These are phyloP conservation scores for Biscogniauxia marginata DNA, from an alignment of 2,329 filamentous ascomycete genomes.

Conservation along the genomic window DNA sequence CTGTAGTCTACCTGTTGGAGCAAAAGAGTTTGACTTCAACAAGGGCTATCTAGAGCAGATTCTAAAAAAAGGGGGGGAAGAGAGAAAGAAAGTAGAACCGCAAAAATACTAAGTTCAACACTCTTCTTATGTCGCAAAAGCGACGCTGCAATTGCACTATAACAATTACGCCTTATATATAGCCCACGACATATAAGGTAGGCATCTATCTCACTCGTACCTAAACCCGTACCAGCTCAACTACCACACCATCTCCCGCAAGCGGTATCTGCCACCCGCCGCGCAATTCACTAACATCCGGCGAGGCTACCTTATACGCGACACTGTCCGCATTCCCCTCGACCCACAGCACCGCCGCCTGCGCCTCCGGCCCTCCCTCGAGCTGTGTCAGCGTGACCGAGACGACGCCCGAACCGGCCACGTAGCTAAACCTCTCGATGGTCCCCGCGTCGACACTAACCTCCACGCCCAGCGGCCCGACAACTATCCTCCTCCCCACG, in stretches of 20 bases:
- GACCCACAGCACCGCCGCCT: constrained; percentile 36
- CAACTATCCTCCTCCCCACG: constrained; percentile 46
- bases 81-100: no score
- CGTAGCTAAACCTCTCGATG: constrained; percentile 39
- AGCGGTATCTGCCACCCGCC: constrained; percentile 31
- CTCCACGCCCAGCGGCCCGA: constrained; percentile 44
- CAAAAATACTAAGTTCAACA: no score
- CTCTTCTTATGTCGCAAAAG: no score
- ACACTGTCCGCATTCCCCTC: constrained; percentile 29
- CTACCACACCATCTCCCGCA: constrained; percentile 20
- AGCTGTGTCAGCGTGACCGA: constrained; percentile 33
- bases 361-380: constrained; percentile 26
- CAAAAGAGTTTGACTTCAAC: no score
- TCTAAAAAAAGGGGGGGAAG: no score
- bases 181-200: no score
- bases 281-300: constrained; percentile 21
- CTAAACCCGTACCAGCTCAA: constrained; percentile 15
- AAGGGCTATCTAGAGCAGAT: no score
- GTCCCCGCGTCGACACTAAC: constrained; percentile 44
- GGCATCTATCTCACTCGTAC: no score
- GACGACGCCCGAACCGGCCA: constrained; percentile 21
- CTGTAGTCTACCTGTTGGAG: no score
- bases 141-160: no score
- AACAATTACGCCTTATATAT: no score
- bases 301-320: constrained; percentile 25